These are phyloP conservation scores for Globisporangium carolinianum DNA, from an alignment of 352 stramenopile species.

Conservation along the genomic window DNA sequence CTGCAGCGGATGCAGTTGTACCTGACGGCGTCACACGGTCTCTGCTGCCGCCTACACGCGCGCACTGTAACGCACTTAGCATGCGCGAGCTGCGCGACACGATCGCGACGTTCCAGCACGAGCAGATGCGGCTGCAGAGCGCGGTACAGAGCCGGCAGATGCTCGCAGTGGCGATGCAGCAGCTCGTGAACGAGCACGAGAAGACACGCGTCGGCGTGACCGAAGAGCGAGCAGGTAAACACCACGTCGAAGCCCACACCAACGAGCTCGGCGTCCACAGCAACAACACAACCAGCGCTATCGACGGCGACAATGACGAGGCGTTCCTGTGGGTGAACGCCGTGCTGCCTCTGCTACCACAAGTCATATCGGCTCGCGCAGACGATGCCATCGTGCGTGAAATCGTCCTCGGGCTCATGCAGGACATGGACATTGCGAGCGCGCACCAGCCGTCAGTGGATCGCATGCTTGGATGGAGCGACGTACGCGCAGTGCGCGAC, in stretches of 20 bases:
- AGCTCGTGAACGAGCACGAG: not conserved
- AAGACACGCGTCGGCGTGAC: too few species aligned
- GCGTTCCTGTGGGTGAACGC: constrained; percentile 14
- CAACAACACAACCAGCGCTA: not conserved
- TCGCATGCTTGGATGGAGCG: constrained; percentile 28
- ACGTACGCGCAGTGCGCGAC: constrained; percentile 24
- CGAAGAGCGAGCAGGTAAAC: not conserved
- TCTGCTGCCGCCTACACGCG: not conserved
- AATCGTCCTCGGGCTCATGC: constrained; percentile 6
- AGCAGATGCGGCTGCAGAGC: constrained; percentile 3
- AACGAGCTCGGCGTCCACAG: not conserved
- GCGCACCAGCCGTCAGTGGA: not conserved
- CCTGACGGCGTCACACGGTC: not conserved
- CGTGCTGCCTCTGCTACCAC: constrained; percentile 12
- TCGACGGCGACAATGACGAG: constrained; percentile 1
- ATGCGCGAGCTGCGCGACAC: not conserved
- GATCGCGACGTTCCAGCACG: constrained; percentile 5
- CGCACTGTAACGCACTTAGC: not conserved
- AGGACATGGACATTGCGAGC: constrained; percentile 8
- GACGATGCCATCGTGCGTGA: constrained; percentile 2
- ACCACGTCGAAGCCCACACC: too few species aligned
- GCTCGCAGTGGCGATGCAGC: not conserved
- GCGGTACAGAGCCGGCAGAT: not conserved
- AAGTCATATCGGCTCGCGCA: constrained; percentile 4
- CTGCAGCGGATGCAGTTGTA: too few species aligned